Evolutionary conservation across 495 filamentous ascomycete genomes (phyloP).

Genomic region (Hypoxylon lenormandii): DNA sequence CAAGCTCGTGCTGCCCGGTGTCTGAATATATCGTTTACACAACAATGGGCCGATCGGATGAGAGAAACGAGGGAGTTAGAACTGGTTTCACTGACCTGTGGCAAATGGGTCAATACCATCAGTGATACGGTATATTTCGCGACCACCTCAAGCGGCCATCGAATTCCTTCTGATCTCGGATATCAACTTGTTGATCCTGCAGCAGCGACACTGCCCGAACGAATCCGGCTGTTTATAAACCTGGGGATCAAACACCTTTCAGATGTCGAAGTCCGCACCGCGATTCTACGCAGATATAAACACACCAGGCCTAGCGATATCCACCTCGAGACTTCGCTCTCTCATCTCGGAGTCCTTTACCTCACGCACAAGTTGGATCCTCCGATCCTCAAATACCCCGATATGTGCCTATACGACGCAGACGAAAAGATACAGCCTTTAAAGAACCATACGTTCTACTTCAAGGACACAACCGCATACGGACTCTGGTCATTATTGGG

Average conservation of each 20-base stretch:
- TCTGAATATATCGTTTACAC: conserved; percentile 22
- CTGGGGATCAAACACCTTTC: conserved; percentile 40
- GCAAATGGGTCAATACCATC: conserved; percentile 26
- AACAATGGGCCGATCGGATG: not conserved
- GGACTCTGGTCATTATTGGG: conserved; percentile 43
- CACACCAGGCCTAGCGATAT: conserved; percentile 3
- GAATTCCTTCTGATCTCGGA: conserved; percentile 46
- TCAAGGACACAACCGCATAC: conserved; percentile 40
- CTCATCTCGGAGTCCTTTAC: conserved; percentile 52
- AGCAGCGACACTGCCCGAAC: conserved; percentile 25
- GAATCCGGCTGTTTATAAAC: conserved; percentile 46
- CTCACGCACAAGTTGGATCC: conserved; percentile 34
- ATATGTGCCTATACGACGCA: conserved; percentile 25
- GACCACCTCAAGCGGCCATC: conserved; percentile 9
- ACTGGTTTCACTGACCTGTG: conserved; percentile 33
- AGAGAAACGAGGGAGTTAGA: conserved; percentile 14
- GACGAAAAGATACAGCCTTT: conserved; percentile 8
- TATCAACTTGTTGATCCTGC: conserved; percentile 33
- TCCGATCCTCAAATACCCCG: not conserved
- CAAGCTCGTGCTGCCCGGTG: conserved; percentile 35
- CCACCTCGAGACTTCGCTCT: conserved; percentile 28
- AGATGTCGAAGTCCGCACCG: conserved; percentile 1
- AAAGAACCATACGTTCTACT: conserved; percentile 20
- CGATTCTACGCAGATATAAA: conserved; percentile 21
- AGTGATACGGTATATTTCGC: conserved; percentile 42